Percentiles rank a stretch among this genome's conserved stretches.
These are phyloP conservation scores for Lepidium campestre DNA, from an alignment of 441 rosid species.

Conservation along the genomic window DNA sequence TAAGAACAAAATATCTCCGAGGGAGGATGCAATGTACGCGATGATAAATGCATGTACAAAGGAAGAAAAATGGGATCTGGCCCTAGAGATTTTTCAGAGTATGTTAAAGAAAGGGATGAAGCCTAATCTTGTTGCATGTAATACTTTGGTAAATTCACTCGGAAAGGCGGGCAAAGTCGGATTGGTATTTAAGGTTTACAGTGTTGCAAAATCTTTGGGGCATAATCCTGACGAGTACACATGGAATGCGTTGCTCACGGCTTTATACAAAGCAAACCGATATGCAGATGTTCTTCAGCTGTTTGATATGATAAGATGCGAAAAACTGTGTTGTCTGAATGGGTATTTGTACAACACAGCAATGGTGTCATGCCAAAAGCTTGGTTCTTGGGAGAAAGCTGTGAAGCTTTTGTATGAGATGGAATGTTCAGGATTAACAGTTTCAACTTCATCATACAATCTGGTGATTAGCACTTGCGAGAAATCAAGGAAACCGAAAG, in stretches of 20 bases:
- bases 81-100: constrained; percentile 43
- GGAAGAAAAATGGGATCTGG: constrained; percentile 60
- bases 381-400: constrained; percentile 73
- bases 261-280: constrained; percentile 48
- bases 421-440: constrained; percentile 47
- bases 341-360: constrained; percentile 54
- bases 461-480: constrained; percentile 68
- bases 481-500: constrained; percentile 57
- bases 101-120: constrained; percentile 43
- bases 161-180: constrained; percentile 63
- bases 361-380: constrained; percentile 71
- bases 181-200: constrained; percentile 53
- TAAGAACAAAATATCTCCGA: constrained; percentile 38
- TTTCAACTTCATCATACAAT: constrained; percentile 57
- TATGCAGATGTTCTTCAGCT: constrained; percentile 40
- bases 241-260: constrained; percentile 67
- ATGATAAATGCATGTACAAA: constrained; percentile 50
- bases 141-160: constrained; percentile 63
- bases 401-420: constrained; percentile 70
- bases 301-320: constrained; percentile 32
- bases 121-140: constrained; percentile 67
- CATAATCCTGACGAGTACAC: constrained; percentile 60
- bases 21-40: constrained; percentile 54
- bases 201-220: constrained; percentile 34
- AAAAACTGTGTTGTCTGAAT: constrained; percentile 34